Evolutionary conservation across 352 stramenopile genomes (phyloP).

Genomic region (Stramenopiles sp.): DNA sequence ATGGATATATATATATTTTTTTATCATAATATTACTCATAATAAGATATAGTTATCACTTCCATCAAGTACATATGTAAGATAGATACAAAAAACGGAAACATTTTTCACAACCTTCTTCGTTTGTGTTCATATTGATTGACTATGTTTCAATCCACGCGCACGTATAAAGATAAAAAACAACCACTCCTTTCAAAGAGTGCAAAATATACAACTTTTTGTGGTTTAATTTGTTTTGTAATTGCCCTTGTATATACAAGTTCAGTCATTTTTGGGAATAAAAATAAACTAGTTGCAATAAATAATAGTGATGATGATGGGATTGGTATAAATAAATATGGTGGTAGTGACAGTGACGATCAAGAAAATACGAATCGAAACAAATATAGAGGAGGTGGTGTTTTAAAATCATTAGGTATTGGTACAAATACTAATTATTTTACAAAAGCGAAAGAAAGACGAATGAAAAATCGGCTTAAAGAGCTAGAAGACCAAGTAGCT

Average conservation of each 20-base stretch:
- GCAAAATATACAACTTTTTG: not conserved
- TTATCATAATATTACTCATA: not conserved
- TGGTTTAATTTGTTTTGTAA: not conserved
- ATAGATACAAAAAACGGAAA: not conserved
- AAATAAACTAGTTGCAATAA: not conserved
- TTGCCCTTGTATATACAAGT: not conserved
- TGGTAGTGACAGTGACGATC: not conserved
- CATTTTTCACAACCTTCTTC: not conserved
- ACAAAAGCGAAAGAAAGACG: not conserved
- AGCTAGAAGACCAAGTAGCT: not conserved
- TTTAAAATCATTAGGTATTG: not conserved
- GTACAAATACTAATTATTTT: not conserved
- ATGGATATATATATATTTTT: not conserved
- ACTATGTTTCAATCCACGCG: not conserved
- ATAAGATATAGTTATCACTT: not conserved
- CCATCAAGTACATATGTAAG: not conserved
- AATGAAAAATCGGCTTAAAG: not conserved
- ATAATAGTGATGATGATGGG: not conserved
- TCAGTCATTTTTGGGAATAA: not conserved
- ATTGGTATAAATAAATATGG: not conserved
- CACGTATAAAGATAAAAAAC: not conserved
- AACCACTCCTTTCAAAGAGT: not conserved
- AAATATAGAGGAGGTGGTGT: no score
- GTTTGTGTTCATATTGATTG: not conserved
- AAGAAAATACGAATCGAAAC: no score